Evolutionary conservation across 75 land plant genomes (phyloP).

Genomic region (Pinus tabuliformis): DNA sequence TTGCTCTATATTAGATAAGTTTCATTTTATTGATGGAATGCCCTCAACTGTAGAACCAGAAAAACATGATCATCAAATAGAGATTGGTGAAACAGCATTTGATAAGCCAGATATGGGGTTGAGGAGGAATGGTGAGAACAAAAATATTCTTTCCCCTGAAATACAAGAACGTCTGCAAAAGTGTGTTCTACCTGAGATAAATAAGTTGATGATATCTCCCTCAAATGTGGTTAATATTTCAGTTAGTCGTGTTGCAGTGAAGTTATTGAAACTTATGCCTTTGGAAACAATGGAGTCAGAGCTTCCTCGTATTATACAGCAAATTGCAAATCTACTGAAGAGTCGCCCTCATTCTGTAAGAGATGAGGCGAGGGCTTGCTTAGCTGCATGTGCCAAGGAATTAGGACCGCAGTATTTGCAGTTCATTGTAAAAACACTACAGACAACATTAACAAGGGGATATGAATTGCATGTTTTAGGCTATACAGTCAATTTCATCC

Average conservation of each 20-base stretch:
- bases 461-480: slow-evolving; percentile 94
- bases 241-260: slow-evolving; percentile 64
- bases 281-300: slow-evolving; percentile 66
- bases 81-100: neutral
- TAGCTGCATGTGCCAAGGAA: slow-evolving; percentile 67
- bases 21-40: too few species aligned
- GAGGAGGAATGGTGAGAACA: neutral
- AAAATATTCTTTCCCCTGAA: slow-evolving; percentile 13
- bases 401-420: slow-evolving; percentile 74
- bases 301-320: slow-evolving; percentile 74
- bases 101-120: neutral
- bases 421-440: slow-evolving; percentile 53
- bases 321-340: slow-evolving; percentile 70
- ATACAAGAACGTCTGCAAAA: slow-evolving; percentile 50
- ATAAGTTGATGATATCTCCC: slow-evolving; percentile 57
- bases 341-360: slow-evolving; percentile 66
- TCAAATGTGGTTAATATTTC: slow-evolving; percentile 64
- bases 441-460: slow-evolving; percentile 68
- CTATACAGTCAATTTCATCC: slow-evolving; percentile 71
- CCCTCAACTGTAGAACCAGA: too few species aligned
- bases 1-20: too few species aligned
- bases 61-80: too few species aligned
- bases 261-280: slow-evolving; percentile 82
- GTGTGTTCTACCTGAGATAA: slow-evolving; percentile 67
- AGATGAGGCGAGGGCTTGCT: slow-evolving; percentile 83